phyloP scores from a whole-genome alignment of 768 basidiomycete genomes.

The Tephrocybe sp. region DNA sequence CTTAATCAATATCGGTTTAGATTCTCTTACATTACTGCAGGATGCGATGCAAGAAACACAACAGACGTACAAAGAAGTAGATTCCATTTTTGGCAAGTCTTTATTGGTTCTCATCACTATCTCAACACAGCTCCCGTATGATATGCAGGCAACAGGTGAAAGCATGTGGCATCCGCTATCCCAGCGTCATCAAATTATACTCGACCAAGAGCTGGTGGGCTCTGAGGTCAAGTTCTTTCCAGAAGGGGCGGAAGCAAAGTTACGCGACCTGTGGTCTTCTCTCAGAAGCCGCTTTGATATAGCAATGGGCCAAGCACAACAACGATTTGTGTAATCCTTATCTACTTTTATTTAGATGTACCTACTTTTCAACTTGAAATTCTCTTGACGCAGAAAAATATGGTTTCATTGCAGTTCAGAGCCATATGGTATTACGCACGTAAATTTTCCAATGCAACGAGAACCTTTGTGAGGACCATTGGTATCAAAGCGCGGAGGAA shows the following conservation, averaged over 20 bases:
- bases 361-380: too few relatives aligned
- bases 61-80: conserved; percentile 8
- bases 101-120: not conserved
- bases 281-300: conserved; percentile 4
- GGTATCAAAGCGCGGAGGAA: too few relatives aligned
- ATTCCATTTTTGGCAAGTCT: too few relatives aligned
- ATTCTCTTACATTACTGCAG: conserved; percentile 3
- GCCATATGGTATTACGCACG: too few relatives aligned
- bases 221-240: conserved; percentile 5
- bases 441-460: too few relatives aligned
- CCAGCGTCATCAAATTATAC: conserved; percentile 5
- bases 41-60: conserved; percentile 10
- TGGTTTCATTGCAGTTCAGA: too few relatives aligned
- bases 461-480: too few relatives aligned
- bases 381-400: too few relatives aligned
- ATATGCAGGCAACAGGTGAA: conserved; percentile 3
- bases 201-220: conserved; percentile 6
- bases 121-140: conserved; percentile 5
- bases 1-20: not conserved
- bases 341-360: not conserved
- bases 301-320: conserved; percentile 8
- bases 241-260: conserved; percentile 4
- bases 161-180: conserved; percentile 11
- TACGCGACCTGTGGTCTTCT: conserved; percentile 5
- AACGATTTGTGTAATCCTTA: not conserved